These are phyloP conservation scores for Zygosaccharomyces sapae DNA, from an alignment of 1,139 yeast genomes.

Conservation along the genomic window DNA sequence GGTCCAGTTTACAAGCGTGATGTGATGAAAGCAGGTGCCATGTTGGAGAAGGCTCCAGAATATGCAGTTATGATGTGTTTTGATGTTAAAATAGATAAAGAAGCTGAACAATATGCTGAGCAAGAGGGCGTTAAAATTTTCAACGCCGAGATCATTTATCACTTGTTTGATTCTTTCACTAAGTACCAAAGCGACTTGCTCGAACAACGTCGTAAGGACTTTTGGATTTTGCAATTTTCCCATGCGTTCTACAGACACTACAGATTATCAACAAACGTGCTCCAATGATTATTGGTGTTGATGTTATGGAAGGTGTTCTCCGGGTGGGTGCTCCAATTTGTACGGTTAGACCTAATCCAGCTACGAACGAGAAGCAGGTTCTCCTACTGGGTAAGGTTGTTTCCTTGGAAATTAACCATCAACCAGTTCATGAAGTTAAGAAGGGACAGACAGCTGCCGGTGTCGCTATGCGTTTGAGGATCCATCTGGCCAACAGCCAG, in stretches of 20 bases:
- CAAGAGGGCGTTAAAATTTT: constrained; percentile 89
- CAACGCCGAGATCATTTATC: constrained; percentile 94
- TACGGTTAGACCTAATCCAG: constrained; percentile 86
- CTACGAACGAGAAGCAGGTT: constrained; percentile 68
- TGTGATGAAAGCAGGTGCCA: constrained; percentile 94
- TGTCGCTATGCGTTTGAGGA: constrained; percentile 95
- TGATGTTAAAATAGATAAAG: constrained; percentile 94
- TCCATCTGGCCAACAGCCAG: constrained; percentile 88
- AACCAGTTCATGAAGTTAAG: constrained; percentile 70
- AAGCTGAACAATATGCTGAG: constrained; percentile 95
- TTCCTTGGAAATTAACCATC: constrained; percentile 92
- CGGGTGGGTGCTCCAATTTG: constrained; percentile 93
- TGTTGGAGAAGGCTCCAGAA: constrained; percentile 96
- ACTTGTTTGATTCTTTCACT: constrained; percentile 89
- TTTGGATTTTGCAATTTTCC: constrained; percentile 88
- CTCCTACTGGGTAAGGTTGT: constrained; percentile 79
- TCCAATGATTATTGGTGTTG: constrained; percentile 99
- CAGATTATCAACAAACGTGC: constrained; percentile 98
- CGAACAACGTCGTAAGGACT: constrained; percentile 87
- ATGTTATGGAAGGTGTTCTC: constrained; percentile 85
- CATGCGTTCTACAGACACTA: constrained; percentile 88
- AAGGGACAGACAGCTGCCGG: constrained; percentile 97
- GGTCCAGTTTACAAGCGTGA: constrained; percentile 98
- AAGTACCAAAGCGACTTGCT: constrained; percentile 84
- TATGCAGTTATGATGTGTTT: constrained; percentile 95